Evolutionary conservation across 2,329 filamentous ascomycete genomes (phyloP).

Genomic region (Arthrobotrys pseudoclavata): DNA sequence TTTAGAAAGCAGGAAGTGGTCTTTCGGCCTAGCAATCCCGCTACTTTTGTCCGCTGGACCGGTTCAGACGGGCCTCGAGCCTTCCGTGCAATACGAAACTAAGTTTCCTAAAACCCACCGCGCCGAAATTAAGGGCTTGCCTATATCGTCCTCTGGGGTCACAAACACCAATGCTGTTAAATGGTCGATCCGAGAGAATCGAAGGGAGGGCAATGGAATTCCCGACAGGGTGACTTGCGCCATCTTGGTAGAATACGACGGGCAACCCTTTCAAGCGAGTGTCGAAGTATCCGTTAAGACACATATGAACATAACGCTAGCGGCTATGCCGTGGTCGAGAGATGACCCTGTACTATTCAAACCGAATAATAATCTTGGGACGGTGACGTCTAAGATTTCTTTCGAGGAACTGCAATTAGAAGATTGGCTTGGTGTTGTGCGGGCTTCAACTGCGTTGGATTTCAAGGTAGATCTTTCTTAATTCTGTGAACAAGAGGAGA

Average conservation of each 20-base stretch:
- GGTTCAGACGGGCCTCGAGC: background rate
- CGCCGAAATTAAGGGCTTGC: constrained; percentile 1
- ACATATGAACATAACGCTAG: background rate
- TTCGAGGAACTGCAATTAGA: constrained; percentile 1
- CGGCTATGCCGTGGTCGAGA: constrained; percentile 4
- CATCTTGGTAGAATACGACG: constrained; percentile 17
- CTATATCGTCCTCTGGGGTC: background rate
- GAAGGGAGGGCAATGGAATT: background rate
- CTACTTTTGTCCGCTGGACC: background rate
- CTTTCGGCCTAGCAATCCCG: constrained; percentile 5
- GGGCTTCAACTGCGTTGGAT: background rate
- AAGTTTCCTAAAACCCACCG: constrained; percentile 7
- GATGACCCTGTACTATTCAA: constrained; percentile 6
- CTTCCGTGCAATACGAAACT: background rate
- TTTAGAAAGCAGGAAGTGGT: background rate
- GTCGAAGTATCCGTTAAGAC: constrained; percentile 4
- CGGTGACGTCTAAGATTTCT: background rate
- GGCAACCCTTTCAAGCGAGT: background rate
- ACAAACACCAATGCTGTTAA: background rate
- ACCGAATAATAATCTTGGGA: constrained; percentile 6
- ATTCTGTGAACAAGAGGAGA: background rate
- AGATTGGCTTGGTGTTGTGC: constrained; percentile 12
- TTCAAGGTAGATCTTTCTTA: background rate
- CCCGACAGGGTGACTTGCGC: constrained; percentile 1
- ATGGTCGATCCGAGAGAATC: constrained; percentile 1